A percentile compares a stretch with the other conserved stretches of the same genome.
phyloP scores from a whole-genome alignment of 768 basidiomycete genomes.

The Grammothele lineata region DNA sequence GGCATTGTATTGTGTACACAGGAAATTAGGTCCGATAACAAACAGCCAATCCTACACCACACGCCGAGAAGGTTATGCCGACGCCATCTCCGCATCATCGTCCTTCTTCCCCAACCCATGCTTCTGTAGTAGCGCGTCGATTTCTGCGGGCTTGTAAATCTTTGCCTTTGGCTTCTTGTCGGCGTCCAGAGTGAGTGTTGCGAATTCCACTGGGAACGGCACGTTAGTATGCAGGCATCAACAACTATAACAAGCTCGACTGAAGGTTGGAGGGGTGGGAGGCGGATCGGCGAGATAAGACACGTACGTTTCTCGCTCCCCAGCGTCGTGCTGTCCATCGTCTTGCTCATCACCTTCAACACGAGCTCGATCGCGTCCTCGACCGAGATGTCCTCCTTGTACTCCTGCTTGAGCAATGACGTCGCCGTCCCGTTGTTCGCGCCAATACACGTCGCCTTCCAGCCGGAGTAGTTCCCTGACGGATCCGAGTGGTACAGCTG shows the following conservation, averaged over 20 bases:
- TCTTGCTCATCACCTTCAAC: constrained; percentile 96
- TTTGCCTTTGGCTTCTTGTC: constrained; percentile 78
- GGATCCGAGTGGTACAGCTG: constrained; percentile 99
- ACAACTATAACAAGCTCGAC: too few relatives aligned
- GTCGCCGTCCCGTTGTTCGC: constrained; percentile 97
- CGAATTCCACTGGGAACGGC: constrained; percentile 77
- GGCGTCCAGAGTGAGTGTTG: constrained; percentile 84
- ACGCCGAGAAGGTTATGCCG: constrained; percentile 17
- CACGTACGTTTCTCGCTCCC: constrained; percentile 91
- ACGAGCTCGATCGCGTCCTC: constrained; percentile 92
- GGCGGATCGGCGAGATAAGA: not conserved
- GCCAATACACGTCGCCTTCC: constrained; percentile 99
- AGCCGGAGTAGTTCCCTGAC: constrained; percentile 96
- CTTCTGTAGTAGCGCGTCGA: constrained; percentile 74
- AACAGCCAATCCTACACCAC: constrained; percentile 3
- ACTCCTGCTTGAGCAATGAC: constrained; percentile 95
- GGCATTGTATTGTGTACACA: too few relatives aligned
- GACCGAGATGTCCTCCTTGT: constrained; percentile 89
- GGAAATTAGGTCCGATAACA: constrained; percentile 10
- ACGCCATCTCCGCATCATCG: constrained; percentile 77
- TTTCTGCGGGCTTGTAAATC: constrained; percentile 87
- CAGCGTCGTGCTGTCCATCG: constrained; percentile 97
- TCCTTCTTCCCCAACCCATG: constrained; percentile 87
- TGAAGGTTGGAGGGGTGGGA: too few relatives aligned
- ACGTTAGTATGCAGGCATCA: not conserved